Base-by-base conservation (phyloP, 768 basidiomycete genomes). In the Baorangia bicolor region DNA sequence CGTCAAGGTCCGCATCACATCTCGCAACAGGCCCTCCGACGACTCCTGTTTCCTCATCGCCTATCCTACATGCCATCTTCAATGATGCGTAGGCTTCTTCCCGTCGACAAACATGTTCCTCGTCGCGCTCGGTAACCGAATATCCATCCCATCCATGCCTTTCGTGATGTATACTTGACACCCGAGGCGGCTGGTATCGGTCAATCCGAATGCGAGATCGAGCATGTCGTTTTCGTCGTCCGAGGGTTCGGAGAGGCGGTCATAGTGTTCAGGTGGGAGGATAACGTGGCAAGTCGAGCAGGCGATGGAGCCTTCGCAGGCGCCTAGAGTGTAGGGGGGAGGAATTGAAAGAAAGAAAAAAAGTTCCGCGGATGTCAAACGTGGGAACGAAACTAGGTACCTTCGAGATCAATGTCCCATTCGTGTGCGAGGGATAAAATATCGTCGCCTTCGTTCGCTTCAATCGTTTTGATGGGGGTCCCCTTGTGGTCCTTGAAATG, bases 221-320 rank as follows among this genome's bases (percentile, higher is more conserved):
- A 99, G 82, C 93, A 95, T 94, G 64, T 94, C 95, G 65, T 98
- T 99, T 75, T 99, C 96, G 68, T 99, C 96, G 61, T 98, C 96
- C 52, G 90, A 90, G 5, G 96, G 95, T 66, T 98, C 96, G 2
- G 92, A 88, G 3, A 98, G 80, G 44, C 81, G 69, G 70, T 98
- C 92, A 69, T 94, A 98, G 57, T 86, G 79, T 65, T 94, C 43
- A 27, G 59, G 66, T 28, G 58, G 62, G 31, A 69, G 63, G 18
- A 99, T 92, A 53, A 98, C 84, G 70, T 99, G 96, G 70, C 96
- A 99, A 21, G 96, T 99, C 14, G 96, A 98, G 69, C 96, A 99
- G 16, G 96, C 96, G 45, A 97, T 83, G 1, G 94, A 96, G 38
- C 93, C 90, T 76, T 98, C 96, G 72, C 97, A 99, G 27, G 96